phyloP scores from a whole-genome alignment of 23 red algal genomes.

The Gracilariopsis chorda region DNA sequence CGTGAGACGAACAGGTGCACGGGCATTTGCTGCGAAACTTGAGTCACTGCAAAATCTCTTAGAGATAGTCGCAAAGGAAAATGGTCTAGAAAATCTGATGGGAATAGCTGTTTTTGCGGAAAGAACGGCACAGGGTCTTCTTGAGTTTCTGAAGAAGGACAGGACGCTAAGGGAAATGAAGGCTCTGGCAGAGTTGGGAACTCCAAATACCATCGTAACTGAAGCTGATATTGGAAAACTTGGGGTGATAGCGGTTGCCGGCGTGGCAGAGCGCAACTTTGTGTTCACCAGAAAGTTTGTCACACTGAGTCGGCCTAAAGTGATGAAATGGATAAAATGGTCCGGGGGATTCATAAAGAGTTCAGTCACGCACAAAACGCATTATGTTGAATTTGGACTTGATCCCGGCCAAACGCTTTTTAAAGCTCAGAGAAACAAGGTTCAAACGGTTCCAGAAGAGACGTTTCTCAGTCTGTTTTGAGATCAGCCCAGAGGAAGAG shows the following conservation, averaged over 20 bases:
- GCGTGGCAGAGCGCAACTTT: slow-evolving; percentile 24
- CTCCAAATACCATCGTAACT: not conserved
- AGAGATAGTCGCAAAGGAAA: not conserved
- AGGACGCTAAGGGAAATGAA: not conserved
- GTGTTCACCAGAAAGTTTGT: slow-evolving; percentile 52
- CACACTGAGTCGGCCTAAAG: not conserved
- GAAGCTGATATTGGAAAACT: not conserved
- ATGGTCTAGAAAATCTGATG: not conserved
- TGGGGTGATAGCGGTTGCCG: not conserved
- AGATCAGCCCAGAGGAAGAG: no score
- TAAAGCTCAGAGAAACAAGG: slow-evolving; percentile 20
- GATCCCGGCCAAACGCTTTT: slow-evolving; percentile 33
- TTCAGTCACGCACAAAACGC: slow-evolving; percentile 22
- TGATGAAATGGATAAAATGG: slow-evolving; percentile 12
- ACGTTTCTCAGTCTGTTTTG: not conserved
- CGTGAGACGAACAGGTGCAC: slow-evolving; percentile 9
- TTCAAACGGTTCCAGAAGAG: not conserved
- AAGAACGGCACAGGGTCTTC: not conserved
- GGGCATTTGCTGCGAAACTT: slow-evolving; percentile 1
- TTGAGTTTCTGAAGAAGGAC: not conserved
- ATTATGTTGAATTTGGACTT: slow-evolving; percentile 26
- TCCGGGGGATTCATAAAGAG: not conserved
- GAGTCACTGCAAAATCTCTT: not conserved
- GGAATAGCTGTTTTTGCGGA: slow-evolving; percentile 28
- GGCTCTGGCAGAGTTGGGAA: not conserved